These are phyloP conservation scores for Anisogramma anomala DNA, from an alignment of 2,329 filamentous ascomycete genomes.

Conservation along the genomic window DNA sequence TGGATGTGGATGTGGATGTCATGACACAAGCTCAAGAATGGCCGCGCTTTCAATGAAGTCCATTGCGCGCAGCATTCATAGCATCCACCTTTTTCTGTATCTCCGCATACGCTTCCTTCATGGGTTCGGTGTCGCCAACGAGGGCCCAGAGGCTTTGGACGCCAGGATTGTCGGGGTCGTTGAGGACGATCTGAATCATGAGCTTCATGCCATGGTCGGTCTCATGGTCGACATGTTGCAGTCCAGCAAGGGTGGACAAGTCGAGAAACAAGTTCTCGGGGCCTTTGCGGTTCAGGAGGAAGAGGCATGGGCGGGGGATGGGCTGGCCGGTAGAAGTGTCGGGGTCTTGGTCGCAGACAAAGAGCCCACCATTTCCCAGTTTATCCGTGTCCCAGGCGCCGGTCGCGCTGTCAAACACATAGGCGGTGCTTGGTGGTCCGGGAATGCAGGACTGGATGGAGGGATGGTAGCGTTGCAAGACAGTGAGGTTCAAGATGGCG, in stretches of 20 bases:
- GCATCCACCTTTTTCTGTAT: no score
- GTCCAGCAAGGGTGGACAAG: slow-evolving; percentile 42
- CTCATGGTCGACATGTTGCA: slow-evolving; percentile 39
- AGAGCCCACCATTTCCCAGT: slow-evolving; percentile 76
- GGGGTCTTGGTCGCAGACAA: slow-evolving; percentile 60
- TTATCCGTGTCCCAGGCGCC: slow-evolving; percentile 75
- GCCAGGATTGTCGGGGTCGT: no score
- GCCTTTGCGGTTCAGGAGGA: slow-evolving; percentile 61
- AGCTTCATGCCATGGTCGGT: not conserved
- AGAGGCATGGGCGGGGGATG: slow-evolving; percentile 43
- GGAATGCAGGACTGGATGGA: slow-evolving; percentile 57
- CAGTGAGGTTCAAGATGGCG: slow-evolving; percentile 75
- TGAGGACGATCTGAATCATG: not conserved
- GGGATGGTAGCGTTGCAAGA: slow-evolving; percentile 71
- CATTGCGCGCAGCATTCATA: no score
- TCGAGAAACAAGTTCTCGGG: slow-evolving; percentile 60
- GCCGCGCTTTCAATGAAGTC: no score
- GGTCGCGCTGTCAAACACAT: slow-evolving; percentile 57
- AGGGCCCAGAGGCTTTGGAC: no score
- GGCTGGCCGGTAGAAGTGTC: slow-evolving; percentile 22
- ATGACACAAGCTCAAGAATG: no score
- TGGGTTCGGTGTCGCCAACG: no score
- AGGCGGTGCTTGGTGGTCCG: slow-evolving; percentile 75
- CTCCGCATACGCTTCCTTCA: no score
- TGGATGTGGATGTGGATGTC: no score